Evolutionary conservation across 805 yeast species (phyloP).

Genomic region (Clavispora phyllophila): DNA sequence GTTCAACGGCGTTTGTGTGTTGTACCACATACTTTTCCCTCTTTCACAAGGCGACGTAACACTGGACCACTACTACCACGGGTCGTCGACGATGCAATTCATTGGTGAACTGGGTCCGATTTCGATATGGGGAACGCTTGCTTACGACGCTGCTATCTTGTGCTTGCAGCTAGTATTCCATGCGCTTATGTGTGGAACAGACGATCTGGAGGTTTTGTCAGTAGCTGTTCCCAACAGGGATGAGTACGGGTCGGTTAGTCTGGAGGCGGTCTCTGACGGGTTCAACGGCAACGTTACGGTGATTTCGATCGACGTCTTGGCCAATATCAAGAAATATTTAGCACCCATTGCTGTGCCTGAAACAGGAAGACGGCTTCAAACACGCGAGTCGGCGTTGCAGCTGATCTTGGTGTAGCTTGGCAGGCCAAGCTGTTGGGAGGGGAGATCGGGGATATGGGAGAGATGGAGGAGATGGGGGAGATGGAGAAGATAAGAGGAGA

Average conservation of each 20-base stretch:
- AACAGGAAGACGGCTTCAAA: neutral
- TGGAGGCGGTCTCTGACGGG: constrained; percentile 29
- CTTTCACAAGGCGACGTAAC: constrained; percentile 13
- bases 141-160: constrained; percentile 23
- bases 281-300: constrained; percentile 35
- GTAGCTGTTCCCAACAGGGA: constrained; percentile 6
- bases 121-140: constrained; percentile 20
- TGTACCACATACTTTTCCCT: constrained; percentile 27
- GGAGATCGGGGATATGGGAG: neutral
- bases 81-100: constrained; percentile 32
- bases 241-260: constrained; percentile 11
- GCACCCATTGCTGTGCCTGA: neutral
- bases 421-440: neutral
- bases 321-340: constrained; percentile 4
- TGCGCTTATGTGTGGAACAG: constrained; percentile 27
- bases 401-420: neutral
- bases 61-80: constrained; percentile 22
- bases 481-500: no score
- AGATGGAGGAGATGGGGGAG: neutral
- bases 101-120: constrained; percentile 34
- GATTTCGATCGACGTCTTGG: constrained; percentile 22
- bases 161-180: constrained; percentile 28
- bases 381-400: neutral
- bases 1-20: constrained; percentile 19
- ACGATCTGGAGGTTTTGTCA: constrained; percentile 25